A percentile compares a stretch with the other conserved stretches of the same genome.
These are phyloP conservation scores for Penicillium atrosanguineum DNA, from an alignment of 495 filamentous ascomycete genomes.

Conservation along the genomic window DNA sequence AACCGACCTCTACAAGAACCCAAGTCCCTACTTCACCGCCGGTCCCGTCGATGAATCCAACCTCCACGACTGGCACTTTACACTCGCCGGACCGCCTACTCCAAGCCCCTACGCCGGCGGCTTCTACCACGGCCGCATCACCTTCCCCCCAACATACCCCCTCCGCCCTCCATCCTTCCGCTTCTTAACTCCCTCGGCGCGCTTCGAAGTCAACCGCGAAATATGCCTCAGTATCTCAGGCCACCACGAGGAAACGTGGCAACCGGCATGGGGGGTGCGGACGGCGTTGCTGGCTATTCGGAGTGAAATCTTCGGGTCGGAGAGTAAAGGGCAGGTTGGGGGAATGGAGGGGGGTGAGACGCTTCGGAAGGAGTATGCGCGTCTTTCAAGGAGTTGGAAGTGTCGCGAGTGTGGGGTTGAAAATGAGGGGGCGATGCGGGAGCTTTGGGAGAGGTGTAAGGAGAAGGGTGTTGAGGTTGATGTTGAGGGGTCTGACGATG, in stretches of 20 bases:
- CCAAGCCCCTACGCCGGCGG: constrained; percentile 75
- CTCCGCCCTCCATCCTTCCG: constrained; percentile 88
- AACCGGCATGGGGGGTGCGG: constrained; percentile 93
- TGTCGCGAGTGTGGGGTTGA: constrained; percentile 61
- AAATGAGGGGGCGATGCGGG: constrained; percentile 70
- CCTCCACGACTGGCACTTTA: constrained; percentile 99
- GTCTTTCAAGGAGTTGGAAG: constrained; percentile 56
- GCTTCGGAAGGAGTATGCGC: constrained; percentile 64
- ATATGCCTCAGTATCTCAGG: constrained; percentile 92
- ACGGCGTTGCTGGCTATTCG: constrained; percentile 53
- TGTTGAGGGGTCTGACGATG: constrained; percentile 34
- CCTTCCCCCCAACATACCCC: constrained; percentile 84
- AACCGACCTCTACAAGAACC: constrained; percentile 70
- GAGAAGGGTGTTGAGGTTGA: constrained; percentile 50
- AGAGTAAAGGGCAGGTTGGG: constrained; percentile 72
- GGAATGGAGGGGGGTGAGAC: constrained; percentile 71
- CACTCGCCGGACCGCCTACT: constrained; percentile 80
- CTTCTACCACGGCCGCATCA: constrained; percentile 94
- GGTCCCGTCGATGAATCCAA: constrained; percentile 72
- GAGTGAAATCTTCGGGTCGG: constrained; percentile 50
- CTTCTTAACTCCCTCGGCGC: constrained; percentile 86
- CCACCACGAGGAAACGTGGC: constrained; percentile 98
- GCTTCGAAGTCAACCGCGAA: constrained; percentile 96
- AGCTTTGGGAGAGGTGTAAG: constrained; percentile 57
- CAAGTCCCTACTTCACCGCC: constrained; percentile 80